These are phyloP conservation scores for Aspergillus thermomutatus DNA, from an alignment of 2,329 filamentous ascomycete species.

Conservation along the genomic window DNA sequence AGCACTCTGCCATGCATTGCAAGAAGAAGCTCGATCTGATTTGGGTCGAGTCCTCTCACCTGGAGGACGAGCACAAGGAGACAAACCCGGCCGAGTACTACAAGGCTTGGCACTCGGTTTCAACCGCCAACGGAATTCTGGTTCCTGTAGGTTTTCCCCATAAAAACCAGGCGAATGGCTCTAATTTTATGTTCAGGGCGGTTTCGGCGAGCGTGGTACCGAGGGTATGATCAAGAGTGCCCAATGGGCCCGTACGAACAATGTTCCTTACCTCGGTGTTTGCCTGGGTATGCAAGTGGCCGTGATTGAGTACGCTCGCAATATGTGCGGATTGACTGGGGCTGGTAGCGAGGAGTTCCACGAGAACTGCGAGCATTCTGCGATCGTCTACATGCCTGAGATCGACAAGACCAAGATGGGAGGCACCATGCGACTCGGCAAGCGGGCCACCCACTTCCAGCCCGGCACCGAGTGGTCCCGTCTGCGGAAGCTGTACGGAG, in stretches of 20 bases:
- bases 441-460: slow-evolving; percentile 73
- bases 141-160: slow-evolving; percentile 41
- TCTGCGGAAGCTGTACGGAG: slow-evolving; percentile 71
- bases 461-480: slow-evolving; percentile 72
- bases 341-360: slow-evolving; percentile 58
- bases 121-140: slow-evolving; percentile 56
- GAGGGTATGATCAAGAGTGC: slow-evolving; percentile 87
- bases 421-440: slow-evolving; percentile 82
- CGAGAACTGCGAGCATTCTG: slow-evolving; percentile 57
- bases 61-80: slow-evolving; percentile 65
- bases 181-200: slow-evolving; percentile 45
- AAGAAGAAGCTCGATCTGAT: slow-evolving; percentile 72
- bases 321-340: slow-evolving; percentile 62
- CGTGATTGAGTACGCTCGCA: slow-evolving; percentile 81
- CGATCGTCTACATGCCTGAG: slow-evolving; percentile 93
- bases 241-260: slow-evolving; percentile 81
- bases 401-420: slow-evolving; percentile 72
- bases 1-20: slow-evolving; percentile 88
- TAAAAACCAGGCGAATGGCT: neutral
- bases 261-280: slow-evolving; percentile 80
- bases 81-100: slow-evolving; percentile 71
- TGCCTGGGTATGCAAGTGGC: slow-evolving; percentile 92
- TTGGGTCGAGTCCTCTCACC: slow-evolving; percentile 80
- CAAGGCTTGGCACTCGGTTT: slow-evolving; percentile 79
- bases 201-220: slow-evolving; percentile 77